Evolutionary conservation across 2,329 filamentous ascomycete species (phyloP).

Genomic region (Diaporthe batatas): DNA sequence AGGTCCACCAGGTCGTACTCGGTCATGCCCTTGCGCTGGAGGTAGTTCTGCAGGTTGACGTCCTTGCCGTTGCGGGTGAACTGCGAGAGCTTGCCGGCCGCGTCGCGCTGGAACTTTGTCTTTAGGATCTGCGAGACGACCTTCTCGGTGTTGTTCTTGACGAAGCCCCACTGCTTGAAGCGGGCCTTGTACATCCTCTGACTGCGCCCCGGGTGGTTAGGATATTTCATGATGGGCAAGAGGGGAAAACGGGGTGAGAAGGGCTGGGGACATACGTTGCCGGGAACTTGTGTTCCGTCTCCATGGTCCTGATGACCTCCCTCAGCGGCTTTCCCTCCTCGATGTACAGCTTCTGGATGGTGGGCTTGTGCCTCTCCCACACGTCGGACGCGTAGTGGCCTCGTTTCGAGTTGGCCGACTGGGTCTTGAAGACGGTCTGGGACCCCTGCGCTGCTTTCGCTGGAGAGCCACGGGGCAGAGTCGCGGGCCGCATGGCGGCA

Average conservation of each 20-base stretch:
- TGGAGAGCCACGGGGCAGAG: slow-evolving; percentile 1
- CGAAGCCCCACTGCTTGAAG: slow-evolving; percentile 68
- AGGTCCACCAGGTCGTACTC: slow-evolving; percentile 65
- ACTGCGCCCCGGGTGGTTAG: slow-evolving; percentile 47
- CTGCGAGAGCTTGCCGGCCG: slow-evolving; percentile 65
- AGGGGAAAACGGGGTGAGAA: background rate
- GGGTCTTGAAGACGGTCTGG: slow-evolving; percentile 33
- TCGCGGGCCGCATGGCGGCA: background rate
- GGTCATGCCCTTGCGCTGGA: slow-evolving; percentile 66
- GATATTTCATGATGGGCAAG: background rate
- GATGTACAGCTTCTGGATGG: slow-evolving; percentile 37
- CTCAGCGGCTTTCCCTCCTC: slow-evolving; percentile 37
- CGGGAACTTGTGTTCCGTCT: slow-evolving; percentile 35
- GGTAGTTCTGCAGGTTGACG: slow-evolving; percentile 65
- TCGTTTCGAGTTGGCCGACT: slow-evolving; percentile 35
- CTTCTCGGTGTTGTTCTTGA: slow-evolving; percentile 68
- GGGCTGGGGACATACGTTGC: slow-evolving; percentile 27
- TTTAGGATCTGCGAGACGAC: slow-evolving; percentile 64
- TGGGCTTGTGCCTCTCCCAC: slow-evolving; percentile 35
- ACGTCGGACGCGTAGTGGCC: slow-evolving; percentile 37
- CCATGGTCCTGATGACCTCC: slow-evolving; percentile 38
- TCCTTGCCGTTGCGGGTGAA: slow-evolving; percentile 67
- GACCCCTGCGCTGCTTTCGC: slow-evolving; percentile 3
- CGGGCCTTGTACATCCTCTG: slow-evolving; percentile 70
- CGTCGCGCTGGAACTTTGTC: slow-evolving; percentile 66